Evolutionary conservation across 352 stramenopile genomes (phyloP).

Genomic region (Phytopythium boreale): DNA sequence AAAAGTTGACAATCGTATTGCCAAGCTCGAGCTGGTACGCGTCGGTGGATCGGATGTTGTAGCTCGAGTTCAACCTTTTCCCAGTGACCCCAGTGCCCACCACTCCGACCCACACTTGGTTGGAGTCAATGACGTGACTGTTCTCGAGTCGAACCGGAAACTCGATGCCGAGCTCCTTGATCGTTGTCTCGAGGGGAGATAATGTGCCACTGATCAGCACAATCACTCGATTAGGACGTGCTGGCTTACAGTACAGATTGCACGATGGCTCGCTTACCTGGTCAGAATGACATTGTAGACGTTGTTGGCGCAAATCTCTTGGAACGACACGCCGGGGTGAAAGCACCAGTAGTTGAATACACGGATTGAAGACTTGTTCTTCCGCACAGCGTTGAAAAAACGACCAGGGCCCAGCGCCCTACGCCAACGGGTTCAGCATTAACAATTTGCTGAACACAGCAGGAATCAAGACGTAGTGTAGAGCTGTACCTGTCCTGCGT

Average conservation of each 20-base stretch:
- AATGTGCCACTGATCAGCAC: slow-evolving; percentile 91
- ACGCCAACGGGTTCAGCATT: slow-evolving; percentile 6
- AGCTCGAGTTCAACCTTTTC: slow-evolving; percentile 94
- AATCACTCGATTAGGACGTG: neutral
- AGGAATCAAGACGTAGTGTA: neutral
- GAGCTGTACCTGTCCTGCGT: slow-evolving; percentile 55
- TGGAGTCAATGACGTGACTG: slow-evolving; percentile 94
- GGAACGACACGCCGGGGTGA: slow-evolving; percentile 94
- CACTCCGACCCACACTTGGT: slow-evolving; percentile 89
- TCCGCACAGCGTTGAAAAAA: slow-evolving; percentile 46
- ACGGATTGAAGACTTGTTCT: slow-evolving; percentile 56
- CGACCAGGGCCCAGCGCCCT: slow-evolving; percentile 38
- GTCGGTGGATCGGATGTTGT: slow-evolving; percentile 90
- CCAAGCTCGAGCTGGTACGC: slow-evolving; percentile 96
- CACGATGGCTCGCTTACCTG: slow-evolving; percentile 34
- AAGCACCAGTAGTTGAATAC: slow-evolving; percentile 99
- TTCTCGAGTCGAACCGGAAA: slow-evolving; percentile 97
- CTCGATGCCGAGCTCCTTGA: slow-evolving; percentile 94
- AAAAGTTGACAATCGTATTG: slow-evolving; percentile 95
- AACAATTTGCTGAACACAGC: neutral
- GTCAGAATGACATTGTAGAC: slow-evolving; percentile 88
- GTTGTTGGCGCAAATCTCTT: slow-evolving; percentile 92
- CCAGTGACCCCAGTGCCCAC: slow-evolving; percentile 92
- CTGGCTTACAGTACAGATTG: neutral
- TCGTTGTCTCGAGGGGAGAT: slow-evolving; percentile 94